Conservation (phyloP, 371 early-diverging fungal species). For the Massospora cicadina region DNA sequence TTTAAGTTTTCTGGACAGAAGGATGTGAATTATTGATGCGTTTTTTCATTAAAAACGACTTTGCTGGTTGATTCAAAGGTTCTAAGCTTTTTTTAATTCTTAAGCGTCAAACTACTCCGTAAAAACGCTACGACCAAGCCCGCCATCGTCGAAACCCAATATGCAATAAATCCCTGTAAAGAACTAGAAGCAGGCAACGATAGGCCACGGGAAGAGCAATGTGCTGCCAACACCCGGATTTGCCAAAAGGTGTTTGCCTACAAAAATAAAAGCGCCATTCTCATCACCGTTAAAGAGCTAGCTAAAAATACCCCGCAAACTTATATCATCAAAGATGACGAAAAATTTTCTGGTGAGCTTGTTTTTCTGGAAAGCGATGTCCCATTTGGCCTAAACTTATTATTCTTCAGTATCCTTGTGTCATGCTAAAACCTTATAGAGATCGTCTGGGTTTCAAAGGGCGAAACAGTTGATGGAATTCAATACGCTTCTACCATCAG, state of each 20-base stretch:
- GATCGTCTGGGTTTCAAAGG: background rate
- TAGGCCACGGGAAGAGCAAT: background rate
- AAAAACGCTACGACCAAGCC: background rate
- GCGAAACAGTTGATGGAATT: background rate
- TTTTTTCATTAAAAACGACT: too few relatives aligned
- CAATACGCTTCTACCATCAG: background rate
- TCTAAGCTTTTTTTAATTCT: too few relatives aligned
- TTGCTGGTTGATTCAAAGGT: too few relatives aligned
- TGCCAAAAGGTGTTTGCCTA: background rate
- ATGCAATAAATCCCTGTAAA: background rate
- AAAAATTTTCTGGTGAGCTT: background rate
- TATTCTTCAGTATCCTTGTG: background rate
- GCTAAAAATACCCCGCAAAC: background rate
- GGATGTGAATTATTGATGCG: too few relatives aligned
- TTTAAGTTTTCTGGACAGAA: too few relatives aligned
- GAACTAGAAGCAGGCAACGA: background rate
- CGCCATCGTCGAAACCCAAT: background rate
- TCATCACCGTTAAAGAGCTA: background rate
- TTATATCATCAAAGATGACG: background rate
- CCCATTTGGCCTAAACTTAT: background rate
- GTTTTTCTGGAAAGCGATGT: background rate
- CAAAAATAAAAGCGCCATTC: background rate
- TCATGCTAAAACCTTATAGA: background rate
- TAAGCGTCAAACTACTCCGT: too few relatives aligned
- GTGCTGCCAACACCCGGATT: background rate